Percentiles rank a stretch among this genome's conserved stretches.
phyloP scores from a whole-genome alignment of 2,329 filamentous ascomycete species.

The Cercospora sp. region DNA sequence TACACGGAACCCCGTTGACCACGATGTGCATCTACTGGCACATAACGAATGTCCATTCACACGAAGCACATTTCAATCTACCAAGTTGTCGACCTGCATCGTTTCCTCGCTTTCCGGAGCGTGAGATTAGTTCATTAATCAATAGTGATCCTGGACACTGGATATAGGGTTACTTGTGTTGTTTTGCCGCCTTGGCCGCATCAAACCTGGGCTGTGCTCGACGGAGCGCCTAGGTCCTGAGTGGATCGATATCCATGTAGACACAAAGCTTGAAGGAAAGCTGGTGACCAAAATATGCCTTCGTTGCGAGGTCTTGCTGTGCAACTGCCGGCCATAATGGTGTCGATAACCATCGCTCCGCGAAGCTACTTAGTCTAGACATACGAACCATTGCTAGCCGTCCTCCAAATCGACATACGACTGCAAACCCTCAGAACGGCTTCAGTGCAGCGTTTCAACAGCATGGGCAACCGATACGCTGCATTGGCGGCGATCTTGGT shows the following conservation, averaged over 20 bases:
- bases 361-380: background rate
- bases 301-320: background rate
- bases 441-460: background rate
- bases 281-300: background rate
- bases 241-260: background rate
- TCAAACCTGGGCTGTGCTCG: background rate
- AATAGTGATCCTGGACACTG: background rate
- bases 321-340: background rate
- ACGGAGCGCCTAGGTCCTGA: background rate
- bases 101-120: background rate
- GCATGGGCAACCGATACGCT: background rate
- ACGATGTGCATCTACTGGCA: background rate
- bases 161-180: background rate
- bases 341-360: background rate
- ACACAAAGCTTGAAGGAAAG: background rate
- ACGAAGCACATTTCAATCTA: background rate
- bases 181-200: background rate
- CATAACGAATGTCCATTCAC: background rate
- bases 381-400: background rate
- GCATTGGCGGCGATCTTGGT: slow-evolving; percentile 4
- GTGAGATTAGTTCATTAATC: background rate
- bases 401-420: background rate
- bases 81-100: background rate
- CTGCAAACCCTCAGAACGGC: background rate
- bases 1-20: no score